Evolutionary conservation across 495 filamentous ascomycete genomes (phyloP), one percentile per base, ranked within the genome.

Genomic region (Aspergillus indologenus): DNA sequence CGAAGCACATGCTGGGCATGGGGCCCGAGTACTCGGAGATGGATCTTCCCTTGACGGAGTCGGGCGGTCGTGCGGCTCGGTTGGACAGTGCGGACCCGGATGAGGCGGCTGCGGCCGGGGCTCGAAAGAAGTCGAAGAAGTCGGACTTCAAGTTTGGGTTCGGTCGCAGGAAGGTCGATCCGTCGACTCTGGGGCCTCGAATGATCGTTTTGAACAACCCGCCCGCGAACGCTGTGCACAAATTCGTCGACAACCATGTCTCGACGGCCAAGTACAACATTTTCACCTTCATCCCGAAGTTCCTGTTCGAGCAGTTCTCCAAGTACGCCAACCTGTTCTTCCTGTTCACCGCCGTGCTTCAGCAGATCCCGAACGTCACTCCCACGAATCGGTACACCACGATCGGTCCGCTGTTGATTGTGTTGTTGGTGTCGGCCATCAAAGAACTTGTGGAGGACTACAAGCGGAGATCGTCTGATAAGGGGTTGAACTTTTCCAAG

Each of bases 311-410:
- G 68, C 95, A 99, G 73, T 99, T 99, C 78, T 96, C 91, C 51
- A 99, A 96, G 76, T 97, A 96, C 75, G 95, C 94, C 75, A 99
- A 99, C 71, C 71, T 99, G 62, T 99, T 99, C 80, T 99, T 99
- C 87, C 85, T 99, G 67, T 97, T 99, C 73, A 99, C 95, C 31
- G 93, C 95, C 3, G 87, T 85, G 5, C 73, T 99, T 31, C 95
- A 99, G 76, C 95, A 99, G 70, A 96, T 99, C 64, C 95, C 94
- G 17, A 87, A 88, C 63, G 86, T 99, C 52, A 95, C 92, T 20
- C 94, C 94, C 8, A 99, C 94, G 5, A 98, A 96, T 77, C 79
- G 76, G 66, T 99, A 90, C 70, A 99, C 95, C 11, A 99, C 95
- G 18, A 96, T 99, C 68, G 95, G 88, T 20, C 95, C 95, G 19